Evolutionary conservation across 1,284 basidiomycete species (phyloP), one percentile per base, ranked within the genome.

Genomic region (Papiliotrema fonsecae): DNA sequence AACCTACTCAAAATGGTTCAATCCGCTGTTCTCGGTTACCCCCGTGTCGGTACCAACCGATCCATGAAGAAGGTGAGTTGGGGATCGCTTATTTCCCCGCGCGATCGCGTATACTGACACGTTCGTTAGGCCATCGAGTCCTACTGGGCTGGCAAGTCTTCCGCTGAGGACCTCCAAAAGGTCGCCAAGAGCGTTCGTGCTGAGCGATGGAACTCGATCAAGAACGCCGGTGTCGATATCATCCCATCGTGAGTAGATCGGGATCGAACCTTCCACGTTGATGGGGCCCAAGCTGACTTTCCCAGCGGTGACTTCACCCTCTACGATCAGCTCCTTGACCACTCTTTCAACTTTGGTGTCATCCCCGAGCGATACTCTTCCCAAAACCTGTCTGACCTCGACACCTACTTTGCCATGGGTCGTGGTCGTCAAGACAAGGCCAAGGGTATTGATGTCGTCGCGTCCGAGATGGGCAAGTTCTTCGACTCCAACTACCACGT

Each of bases 401-500:
- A 99, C 79, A 85, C 92, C 72, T 97, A 90, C 79, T 97, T 97
- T 65, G 72, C 96, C 65, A 93, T 98, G 88, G 96, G 93, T 57
- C 96, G 96, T 78, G 96, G 96, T 56, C 90, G 93, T 70, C 96
- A 99, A 78, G 82, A 77, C 72, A 75, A 86, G 55, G 86, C 83
- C 56, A 72, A 75, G 70, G 86, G 84, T 60, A 91, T 99, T 65
- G 96, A 99, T 77, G 89, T 97, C 56, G 91, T 91, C 46, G 94
- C 94, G 47, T 93, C 84, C 63, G 94, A 97, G 80, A 98, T 97
- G 94, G 96, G 96, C 83, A 97, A 96, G 77, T 97, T 92, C 91
- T 98, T 97, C 76, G 94, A 98, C 79, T 97, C 93, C 50, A 99
- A 98, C 84, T 98, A 98, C 81, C 96, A 98, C 81, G 94, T 87